A percentile compares a stretch with the other conserved stretches of the same genome.
These are phyloP conservation scores for Wallacemonas collosoma DNA, from an alignment of 208 protist species.

Conservation along the genomic window DNA sequence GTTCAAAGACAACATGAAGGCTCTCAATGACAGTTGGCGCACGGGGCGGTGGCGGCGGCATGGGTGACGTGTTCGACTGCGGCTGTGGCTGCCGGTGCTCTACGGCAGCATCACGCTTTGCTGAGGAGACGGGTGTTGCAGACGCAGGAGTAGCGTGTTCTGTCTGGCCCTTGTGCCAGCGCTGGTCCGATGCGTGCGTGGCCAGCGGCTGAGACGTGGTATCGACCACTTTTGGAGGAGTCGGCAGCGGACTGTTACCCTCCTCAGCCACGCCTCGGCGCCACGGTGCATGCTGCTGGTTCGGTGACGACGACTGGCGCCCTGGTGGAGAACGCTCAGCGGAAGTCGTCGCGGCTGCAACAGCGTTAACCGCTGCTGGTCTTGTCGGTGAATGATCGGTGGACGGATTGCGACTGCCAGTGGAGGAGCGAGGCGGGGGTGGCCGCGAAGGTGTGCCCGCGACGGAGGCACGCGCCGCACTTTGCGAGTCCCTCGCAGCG, in stretches of 20 bases:
- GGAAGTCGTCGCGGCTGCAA: not conserved
- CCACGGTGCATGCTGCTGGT: not conserved
- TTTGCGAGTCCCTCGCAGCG: slow-evolving; percentile 1
- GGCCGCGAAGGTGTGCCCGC: not conserved
- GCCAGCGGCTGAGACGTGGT: no score
- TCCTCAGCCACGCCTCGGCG: not conserved
- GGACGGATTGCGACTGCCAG: slow-evolving; percentile 13
- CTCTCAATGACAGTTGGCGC: not conserved
- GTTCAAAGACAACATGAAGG: slow-evolving; percentile 65
- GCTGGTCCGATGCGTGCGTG: no score
- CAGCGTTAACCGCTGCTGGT: not conserved
- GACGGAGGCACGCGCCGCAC: not conserved
- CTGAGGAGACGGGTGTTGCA: not conserved
- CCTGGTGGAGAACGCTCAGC: not conserved
- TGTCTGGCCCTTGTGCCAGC: no score
- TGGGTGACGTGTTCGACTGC: not conserved
- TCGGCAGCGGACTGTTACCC: not conserved
- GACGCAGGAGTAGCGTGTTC: no score
- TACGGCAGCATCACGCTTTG: not conserved
- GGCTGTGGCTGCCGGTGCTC: not conserved
- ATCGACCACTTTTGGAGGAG: not conserved
- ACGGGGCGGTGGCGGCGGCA: no score
- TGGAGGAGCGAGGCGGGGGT: slow-evolving; percentile 13
- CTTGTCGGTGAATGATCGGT: not conserved
- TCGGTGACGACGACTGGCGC: not conserved